Base-by-base conservation (phyloP, 139 green algal species). In the Micromonas pusilla region DNA sequence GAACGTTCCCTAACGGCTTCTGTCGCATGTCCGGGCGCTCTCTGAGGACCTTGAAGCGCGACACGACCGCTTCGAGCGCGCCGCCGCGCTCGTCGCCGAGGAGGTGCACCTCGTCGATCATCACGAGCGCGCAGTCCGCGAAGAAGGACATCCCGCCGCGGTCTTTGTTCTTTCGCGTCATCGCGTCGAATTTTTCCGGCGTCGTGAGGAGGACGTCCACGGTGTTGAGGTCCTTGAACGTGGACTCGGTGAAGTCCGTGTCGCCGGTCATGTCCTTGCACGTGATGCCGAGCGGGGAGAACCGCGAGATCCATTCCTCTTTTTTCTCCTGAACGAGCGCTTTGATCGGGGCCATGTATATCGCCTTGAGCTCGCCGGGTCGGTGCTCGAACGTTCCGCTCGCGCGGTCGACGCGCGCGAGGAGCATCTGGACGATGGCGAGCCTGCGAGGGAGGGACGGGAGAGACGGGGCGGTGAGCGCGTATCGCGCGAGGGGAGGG, bases 61-160 rank as follows among this genome's bases (percentile, higher is more conserved):
- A 88, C 0, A 98, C 85, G 26, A 92, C 88, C 19, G 91, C 92
- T 74, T 98, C 93, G 34, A 98, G 81, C 2, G 86, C 82, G 32
- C 72, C 77, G 28, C 93, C 93, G 1, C 93, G 84, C 32, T 72
- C 31, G 52, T 97, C 92, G 23, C 84, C 86, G 31, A 98, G 83
- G 53, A 97, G 80, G 73, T 98, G 93, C 23, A 97, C 91, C 83
- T 98, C 93, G 75, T 97, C 93, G 36, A 98, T 89, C 2, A 97
- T 79, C 36, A 97, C 80, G 25, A 97, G 82, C 0, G 66, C 79
- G n/a, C 96, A 87, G 88, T 94, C 78, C 4, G 60, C 73, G 70
- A 93, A 87, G 79, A 95, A 94, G 38, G 68, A 39, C 81, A 89
- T 87, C n/a, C 82, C 85, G 21, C 86, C 86, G 30, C 79, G 76